A percentile compares a stretch with the other conserved stretches of the same genome.
Conservation (phyloP, 768 basidiomycete species). For the Suillus fuscotomentosus region DNA sequence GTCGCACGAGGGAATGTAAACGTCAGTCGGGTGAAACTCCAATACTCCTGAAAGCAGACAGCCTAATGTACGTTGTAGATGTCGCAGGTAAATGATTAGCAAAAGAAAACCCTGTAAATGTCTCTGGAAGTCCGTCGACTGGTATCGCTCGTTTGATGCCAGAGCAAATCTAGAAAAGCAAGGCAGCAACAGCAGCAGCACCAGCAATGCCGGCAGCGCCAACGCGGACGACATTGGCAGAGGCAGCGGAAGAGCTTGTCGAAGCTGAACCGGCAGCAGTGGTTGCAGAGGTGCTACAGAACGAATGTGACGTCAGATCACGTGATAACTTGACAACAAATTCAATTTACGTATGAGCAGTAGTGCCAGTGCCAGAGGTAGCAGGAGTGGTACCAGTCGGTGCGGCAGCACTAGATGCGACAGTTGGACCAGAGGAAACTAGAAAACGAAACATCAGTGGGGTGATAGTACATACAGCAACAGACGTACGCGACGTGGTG, state of each 20-base stretch:
- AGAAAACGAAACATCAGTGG: conserved; percentile 15
- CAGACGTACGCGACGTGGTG: conserved; percentile 21
- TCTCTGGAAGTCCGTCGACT: conserved; percentile 15
- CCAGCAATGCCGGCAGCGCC: conserved; percentile 39
- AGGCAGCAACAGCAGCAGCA: conserved; percentile 36
- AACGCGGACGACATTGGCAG: conserved; percentile 41
- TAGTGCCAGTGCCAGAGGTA: neutral
- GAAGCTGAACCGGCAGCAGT: conserved; percentile 27
- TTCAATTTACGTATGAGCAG: conserved; percentile 19
- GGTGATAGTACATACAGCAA: conserved; percentile 9
- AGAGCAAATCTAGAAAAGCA: conserved; percentile 33
- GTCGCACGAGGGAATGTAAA: conserved; percentile 2
- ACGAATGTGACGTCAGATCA: conserved; percentile 12
- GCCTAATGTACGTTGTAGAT: conserved; percentile 17
- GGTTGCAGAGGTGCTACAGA: conserved; percentile 8
- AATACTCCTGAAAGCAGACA: conserved; percentile 4
- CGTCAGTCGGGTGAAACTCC: neutral
- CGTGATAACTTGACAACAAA: neutral
- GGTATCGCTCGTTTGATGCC: conserved; percentile 19
- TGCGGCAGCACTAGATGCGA: conserved; percentile 8
- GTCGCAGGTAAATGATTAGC: conserved; percentile 9
- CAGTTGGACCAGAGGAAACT: conserved; percentile 25
- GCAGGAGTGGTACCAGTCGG: neutral
- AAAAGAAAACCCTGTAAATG: conserved; percentile 10
- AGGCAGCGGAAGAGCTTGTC: conserved; percentile 33